Base-by-base conservation (phyloP, 1,284 basidiomycete genomes). In the Schizophyllum amplum region DNA sequence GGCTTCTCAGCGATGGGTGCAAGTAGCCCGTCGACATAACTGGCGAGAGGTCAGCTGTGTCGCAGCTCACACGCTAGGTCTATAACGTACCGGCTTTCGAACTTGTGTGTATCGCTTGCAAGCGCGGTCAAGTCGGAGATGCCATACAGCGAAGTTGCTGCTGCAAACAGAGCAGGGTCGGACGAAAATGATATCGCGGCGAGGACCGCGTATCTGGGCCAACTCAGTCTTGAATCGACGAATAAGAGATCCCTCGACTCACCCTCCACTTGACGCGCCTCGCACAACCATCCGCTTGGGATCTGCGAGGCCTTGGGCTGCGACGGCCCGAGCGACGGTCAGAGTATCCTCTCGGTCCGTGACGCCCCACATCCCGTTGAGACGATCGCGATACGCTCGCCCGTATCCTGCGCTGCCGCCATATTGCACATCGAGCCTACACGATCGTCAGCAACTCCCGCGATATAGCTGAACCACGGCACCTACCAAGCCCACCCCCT, bases 381-480 rank as follows among this genome's bases (percentile, higher is more conserved):
- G 76, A 11, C 84, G 77, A 50, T 83, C 73, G 51, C 81, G 80
- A 57, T 59, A 66, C 22, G 59, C 68, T 3, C 83, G 75, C 0
- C 86, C 86, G 61, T 83, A 86, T 0, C 84, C 84, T 4, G 80
- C 81, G 5, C 82, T 85, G 1, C 87, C 87, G 5, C 85, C 78
- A 62, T 87, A 88, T 64, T 88, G 84, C 15, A 90, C 83, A 58
- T 82, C 79, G 21, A 87, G 68, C 77, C 84, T 86, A 57, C 57
- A 46, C 4, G 20, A 3, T 26, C 51, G 33, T 33, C 46, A 52
- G 57, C 4, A 56, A 22, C 11, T 50, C 15, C 13, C 24, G 4
- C 24, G 20, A n/a, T 15, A 22, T 1, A 6, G 52, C 23, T 13
- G 50, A 42, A 20, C 55, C 52, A 22, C 22, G 1, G 66, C n/a